Conservation (phyloP, 192 early-diverging fungal species). For the Backusella circina region DNA sequence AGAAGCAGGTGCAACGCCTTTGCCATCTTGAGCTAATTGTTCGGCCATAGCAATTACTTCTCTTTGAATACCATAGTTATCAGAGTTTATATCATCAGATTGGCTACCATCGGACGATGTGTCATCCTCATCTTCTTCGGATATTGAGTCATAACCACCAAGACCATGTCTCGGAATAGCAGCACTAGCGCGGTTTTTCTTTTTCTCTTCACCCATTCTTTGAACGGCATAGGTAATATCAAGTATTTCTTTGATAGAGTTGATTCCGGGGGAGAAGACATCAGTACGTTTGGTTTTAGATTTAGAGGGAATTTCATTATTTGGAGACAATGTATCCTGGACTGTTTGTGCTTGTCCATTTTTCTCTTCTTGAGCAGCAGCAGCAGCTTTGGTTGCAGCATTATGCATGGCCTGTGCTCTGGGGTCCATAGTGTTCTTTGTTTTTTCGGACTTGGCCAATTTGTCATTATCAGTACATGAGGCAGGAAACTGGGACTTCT, state of each 20-base stretch:
- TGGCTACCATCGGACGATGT: background rate
- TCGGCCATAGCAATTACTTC: slow-evolving; percentile 27
- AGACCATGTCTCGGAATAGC: background rate
- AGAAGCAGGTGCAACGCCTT: slow-evolving; percentile 15
- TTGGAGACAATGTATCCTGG: background rate
- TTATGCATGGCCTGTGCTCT: slow-evolving; percentile 14
- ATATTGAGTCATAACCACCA: slow-evolving; percentile 10
- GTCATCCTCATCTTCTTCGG: background rate
- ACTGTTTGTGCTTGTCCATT: background rate
- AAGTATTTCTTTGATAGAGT: slow-evolving; percentile 65
- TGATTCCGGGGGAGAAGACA: slow-evolving; percentile 48
- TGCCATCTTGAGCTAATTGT: slow-evolving; percentile 10
- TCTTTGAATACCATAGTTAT: background rate
- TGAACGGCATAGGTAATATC: slow-evolving; percentile 79
- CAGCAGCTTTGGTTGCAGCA: slow-evolving; percentile 5
- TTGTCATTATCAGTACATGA: background rate
- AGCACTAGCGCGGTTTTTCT: background rate
- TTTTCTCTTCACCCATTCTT: slow-evolving; percentile 67
- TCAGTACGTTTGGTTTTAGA: slow-evolving; percentile 38
- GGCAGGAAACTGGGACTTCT: background rate
- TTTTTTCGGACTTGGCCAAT: background rate
- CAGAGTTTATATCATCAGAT: background rate
- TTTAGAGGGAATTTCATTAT: slow-evolving; percentile 24
- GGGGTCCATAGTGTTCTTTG: background rate
- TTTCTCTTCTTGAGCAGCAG: background rate